Conservation (phyloP, 192 early-diverging fungal species). For the Chytriomyces confervae region DNA sequence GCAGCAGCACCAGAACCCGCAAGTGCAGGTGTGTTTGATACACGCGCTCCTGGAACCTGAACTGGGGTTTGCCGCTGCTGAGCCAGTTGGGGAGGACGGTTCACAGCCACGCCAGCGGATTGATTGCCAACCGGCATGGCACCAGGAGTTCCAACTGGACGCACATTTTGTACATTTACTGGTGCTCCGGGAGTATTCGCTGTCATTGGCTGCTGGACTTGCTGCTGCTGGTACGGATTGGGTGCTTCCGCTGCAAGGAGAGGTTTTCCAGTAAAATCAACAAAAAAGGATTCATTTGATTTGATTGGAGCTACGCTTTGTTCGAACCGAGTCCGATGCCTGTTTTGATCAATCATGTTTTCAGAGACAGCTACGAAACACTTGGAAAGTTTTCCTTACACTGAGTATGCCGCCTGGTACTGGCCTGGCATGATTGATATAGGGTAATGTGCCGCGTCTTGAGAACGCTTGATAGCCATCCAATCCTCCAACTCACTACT, state of each 20-base stretch:
- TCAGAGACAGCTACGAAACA: conserved; percentile 2
- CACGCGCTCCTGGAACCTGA: neutral
- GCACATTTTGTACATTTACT: too few relatives aligned
- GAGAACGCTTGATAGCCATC: conserved; percentile 5
- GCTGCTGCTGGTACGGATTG: neutral
- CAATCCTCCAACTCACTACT: conserved; percentile 13
- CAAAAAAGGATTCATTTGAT: conserved; percentile 33
- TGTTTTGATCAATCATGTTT: neutral
- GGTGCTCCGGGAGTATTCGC: neutral
- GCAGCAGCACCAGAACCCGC: conserved; percentile 3
- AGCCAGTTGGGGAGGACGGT: neutral
- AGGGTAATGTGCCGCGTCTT: conserved; percentile 43
- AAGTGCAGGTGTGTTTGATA: neutral
- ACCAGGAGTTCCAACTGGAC: too few relatives aligned
- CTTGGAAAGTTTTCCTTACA: conserved; percentile 34
- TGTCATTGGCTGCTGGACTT: neutral
- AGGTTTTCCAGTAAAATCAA: conserved; percentile 28
- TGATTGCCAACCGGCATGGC: neutral
- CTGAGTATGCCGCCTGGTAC: conserved; percentile 49
- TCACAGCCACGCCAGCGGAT: neutral
- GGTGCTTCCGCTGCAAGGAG: conserved; percentile 11
- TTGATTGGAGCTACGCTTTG: conserved; percentile 26
- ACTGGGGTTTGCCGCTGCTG: neutral
- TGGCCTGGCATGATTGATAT: conserved; percentile 55
- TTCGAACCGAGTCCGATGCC: conserved; percentile 38